Base-by-base conservation (phyloP, 2,329 filamentous ascomycete species). In the Fusarium burgessii region DNA sequence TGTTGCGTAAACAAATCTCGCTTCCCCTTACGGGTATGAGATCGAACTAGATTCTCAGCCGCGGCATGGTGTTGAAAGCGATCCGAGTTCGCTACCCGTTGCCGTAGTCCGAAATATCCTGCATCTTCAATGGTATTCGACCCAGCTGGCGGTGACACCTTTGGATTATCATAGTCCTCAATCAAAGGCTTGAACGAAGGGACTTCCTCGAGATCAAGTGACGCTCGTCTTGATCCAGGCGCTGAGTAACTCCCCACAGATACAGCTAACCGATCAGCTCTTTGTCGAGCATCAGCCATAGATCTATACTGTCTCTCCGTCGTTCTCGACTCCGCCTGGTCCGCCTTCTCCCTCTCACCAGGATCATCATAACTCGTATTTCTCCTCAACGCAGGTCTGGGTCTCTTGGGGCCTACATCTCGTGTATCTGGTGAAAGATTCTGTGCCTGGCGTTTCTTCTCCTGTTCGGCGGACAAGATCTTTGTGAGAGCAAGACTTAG, bases 331-430 rank as follows among this genome's bases (percentile, higher is more conserved):
- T 83, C 82, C 13, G 82, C 82, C 41, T 76, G 74, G 61, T 83
- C 82, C 29, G 82, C 82, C 68, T 77, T 78, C 66, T 83, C 77
- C 13, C 80, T 76, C 73, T 83, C 82, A 69, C 79, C 77, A 2
- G 81, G 81, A 15, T 74, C 81, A 60, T 83, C 80, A 59, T 83
- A 83, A 69, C 82, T 83, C 43, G 82, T 83, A 69, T 83, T 83
- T 42, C 82, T 80, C 68, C 81, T 77, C n/a, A 83, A 72, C 14
- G 79, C 82, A 27, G 82, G 82, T 43, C 81, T 78, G 14, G 80
- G 80, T 12, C 76, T 72, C 62, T 65, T 76, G 18, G 61, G 74
- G 12, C 43, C 58, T n/a, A 36, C 15, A 23, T 77, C 75, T 46
- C 72, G 71, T 43, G 76, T 63, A 29, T 50, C 36, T 38, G 57